Conservation (phyloP, 352 stramenopile species). For the Saprolegnia diclina region DNA sequence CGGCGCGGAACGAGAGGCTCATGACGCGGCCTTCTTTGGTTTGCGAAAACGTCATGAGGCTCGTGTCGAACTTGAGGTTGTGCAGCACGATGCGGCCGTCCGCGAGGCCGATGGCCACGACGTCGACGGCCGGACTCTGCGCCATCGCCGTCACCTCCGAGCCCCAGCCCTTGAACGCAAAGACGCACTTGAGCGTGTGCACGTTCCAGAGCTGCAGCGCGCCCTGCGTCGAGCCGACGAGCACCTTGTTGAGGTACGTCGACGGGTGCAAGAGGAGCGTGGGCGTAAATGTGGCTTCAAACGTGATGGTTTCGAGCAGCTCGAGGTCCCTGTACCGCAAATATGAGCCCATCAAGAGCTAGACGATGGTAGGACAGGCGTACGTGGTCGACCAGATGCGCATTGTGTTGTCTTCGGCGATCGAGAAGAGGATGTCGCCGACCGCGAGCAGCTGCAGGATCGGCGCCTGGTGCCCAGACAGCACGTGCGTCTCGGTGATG, state of each 20-base stretch:
- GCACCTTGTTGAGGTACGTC: slow-evolving; percentile 94
- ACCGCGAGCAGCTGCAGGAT: slow-evolving; percentile 53
- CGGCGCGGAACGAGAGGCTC: slow-evolving; percentile 83
- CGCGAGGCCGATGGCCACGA: slow-evolving; percentile 79
- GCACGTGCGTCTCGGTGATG: slow-evolving; percentile 45
- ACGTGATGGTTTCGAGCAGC: slow-evolving; percentile 47
- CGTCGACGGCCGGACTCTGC: slow-evolving; percentile 85
- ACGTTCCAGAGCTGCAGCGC: slow-evolving; percentile 89
- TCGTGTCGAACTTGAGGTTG: slow-evolving; percentile 80
- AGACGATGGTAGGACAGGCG: slow-evolving; percentile 23
- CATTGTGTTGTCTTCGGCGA: slow-evolving; percentile 51
- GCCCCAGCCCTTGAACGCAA: slow-evolving; percentile 72
- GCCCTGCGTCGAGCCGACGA: slow-evolving; percentile 82
- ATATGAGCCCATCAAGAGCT: slow-evolving; percentile 20
- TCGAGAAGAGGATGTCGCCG: slow-evolving; percentile 61
- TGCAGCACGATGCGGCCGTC: slow-evolving; percentile 80
- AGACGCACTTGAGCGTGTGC: slow-evolving; percentile 82
- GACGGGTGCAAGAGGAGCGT: slow-evolving; percentile 82
- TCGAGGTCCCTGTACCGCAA: slow-evolving; percentile 42
- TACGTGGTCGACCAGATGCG: slow-evolving; percentile 63
- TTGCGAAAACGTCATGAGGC: slow-evolving; percentile 74
- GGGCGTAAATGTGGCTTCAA: slow-evolving; percentile 53
- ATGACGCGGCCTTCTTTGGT: slow-evolving; percentile 73
- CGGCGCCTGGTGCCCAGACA: slow-evolving; percentile 49
- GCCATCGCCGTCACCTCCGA: slow-evolving; percentile 67